Evolutionary conservation across 2,329 filamentous ascomycete genomes (phyloP).

Genomic region (Fusarium domesticum): DNA sequence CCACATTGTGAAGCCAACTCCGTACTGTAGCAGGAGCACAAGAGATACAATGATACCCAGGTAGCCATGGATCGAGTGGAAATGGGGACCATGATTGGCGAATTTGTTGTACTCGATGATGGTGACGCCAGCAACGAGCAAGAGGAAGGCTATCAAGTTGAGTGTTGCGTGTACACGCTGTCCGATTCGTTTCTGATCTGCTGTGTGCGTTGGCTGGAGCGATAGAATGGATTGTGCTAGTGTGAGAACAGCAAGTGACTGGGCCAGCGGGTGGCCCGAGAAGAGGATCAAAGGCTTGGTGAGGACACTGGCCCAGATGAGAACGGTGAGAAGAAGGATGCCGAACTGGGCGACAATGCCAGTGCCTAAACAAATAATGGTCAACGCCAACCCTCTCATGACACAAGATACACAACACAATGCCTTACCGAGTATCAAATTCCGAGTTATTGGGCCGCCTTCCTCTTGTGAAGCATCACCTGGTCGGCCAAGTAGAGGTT

Average conservation of each 20-base stretch:
- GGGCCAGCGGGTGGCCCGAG: constrained; percentile 78
- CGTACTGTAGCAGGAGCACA: constrained; percentile 67
- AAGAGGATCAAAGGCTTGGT: constrained; percentile 72
- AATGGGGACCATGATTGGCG: constrained; percentile 63
- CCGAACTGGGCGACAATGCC: constrained; percentile 78
- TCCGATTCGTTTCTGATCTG: constrained; percentile 65
- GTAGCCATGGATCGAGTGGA: constrained; percentile 77
- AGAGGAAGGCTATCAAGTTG: constrained; percentile 61
- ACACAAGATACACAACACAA: not conserved
- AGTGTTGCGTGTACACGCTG: constrained; percentile 65
- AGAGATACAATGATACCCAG: constrained; percentile 76
- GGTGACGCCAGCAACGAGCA: constrained; percentile 62
- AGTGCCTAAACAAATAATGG: constrained; percentile 58
- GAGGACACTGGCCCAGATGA: constrained; percentile 78
- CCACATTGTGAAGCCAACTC: constrained; percentile 81
- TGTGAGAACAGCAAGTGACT: constrained; percentile 65
- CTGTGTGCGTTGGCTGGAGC: constrained; percentile 81
- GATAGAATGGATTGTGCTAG: constrained; percentile 77
- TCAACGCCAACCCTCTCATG: constrained; percentile 2
- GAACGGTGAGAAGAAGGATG: constrained; percentile 67
- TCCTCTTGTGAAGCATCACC: constrained; percentile 72
- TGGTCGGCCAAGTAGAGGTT: constrained; percentile 50
- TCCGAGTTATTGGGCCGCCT: constrained; percentile 61
- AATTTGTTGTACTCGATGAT: constrained; percentile 85
- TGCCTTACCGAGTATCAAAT: constrained; percentile 68